Conservation (phyloP, 129 eudicot genomes). For the Arctium lappa region DNA sequence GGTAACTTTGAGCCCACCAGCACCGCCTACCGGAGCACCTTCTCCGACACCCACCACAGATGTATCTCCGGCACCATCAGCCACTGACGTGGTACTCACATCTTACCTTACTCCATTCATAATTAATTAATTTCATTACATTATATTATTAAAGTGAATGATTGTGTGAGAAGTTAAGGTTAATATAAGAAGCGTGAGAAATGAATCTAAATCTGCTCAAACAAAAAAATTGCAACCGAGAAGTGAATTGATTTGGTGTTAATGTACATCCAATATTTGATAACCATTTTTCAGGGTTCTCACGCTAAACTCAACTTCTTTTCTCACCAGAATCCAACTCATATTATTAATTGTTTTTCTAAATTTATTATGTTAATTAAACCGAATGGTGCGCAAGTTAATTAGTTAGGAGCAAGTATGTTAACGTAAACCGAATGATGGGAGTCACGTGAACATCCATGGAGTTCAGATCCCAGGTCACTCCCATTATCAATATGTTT, state of each 20-base stretch:
- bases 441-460: constrained; percentile 24
- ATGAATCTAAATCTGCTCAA: too few relatives aligned
- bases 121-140: not conserved
- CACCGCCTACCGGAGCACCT: constrained; percentile 53
- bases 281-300: too few relatives aligned
- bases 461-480: not conserved
- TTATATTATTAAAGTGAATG: not conserved
- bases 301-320: too few relatives aligned
- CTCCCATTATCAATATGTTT: not conserved
- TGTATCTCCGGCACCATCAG: constrained; percentile 42
- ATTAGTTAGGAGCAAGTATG: not conserved
- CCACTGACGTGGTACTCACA: constrained; percentile 43
- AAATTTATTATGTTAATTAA: too few relatives aligned
- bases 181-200: too few relatives aligned
- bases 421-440: constrained; percentile 12
- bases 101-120: not conserved
- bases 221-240: too few relatives aligned
- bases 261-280: too few relatives aligned
- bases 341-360: too few relatives aligned
- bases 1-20: constrained; percentile 40
- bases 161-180: too few relatives aligned
- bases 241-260: too few relatives aligned
- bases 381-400: not conserved
- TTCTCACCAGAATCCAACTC: too few relatives aligned
- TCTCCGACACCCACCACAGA: constrained; percentile 25